Percentiles rank a stretch among this genome's conserved stretches.
phyloP scores from a whole-genome alignment of 1,139 yeast species.

The Nadsonia starkeyi-henricii region DNA sequence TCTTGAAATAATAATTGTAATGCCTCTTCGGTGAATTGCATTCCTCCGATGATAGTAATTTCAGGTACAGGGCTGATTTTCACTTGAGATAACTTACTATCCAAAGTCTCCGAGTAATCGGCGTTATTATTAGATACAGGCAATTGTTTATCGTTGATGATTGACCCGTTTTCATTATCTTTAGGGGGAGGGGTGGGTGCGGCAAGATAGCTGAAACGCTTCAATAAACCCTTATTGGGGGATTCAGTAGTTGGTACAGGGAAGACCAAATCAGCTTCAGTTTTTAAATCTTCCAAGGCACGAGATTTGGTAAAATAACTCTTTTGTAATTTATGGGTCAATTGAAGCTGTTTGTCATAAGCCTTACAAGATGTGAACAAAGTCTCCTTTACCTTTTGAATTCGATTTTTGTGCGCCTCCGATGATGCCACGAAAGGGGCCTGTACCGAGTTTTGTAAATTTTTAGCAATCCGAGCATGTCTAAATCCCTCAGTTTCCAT shows the following conservation, averaged over 20 bases:
- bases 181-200: neutral
- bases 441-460: constrained; percentile 44
- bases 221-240: neutral
- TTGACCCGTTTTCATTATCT: neutral
- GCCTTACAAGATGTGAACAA: constrained; percentile 35
- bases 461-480: constrained; percentile 49
- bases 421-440: constrained; percentile 66
- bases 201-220: constrained; percentile 1
- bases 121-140: neutral
- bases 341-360: constrained; percentile 32
- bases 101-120: neutral
- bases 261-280: constrained; percentile 8
- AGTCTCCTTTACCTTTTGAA: constrained; percentile 42
- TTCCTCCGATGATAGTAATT: constrained; percentile 19
- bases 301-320: constrained; percentile 63
- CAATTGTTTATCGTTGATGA: neutral
- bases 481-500: constrained; percentile 48
- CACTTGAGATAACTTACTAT: neutral
- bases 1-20: constrained; percentile 24
- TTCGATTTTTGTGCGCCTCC: constrained; percentile 49
- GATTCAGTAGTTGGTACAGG: constrained; percentile 1
- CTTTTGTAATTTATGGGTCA: constrained; percentile 44
- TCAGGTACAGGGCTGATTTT: constrained; percentile 3
- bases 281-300: constrained; percentile 39
- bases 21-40: constrained; percentile 10